A percentile compares a stretch with the other conserved stretches of the same genome.
These are phyloP conservation scores for Poa pratensis DNA, from an alignment of 176 grass and related monocot genomes.

Conservation along the genomic window DNA sequence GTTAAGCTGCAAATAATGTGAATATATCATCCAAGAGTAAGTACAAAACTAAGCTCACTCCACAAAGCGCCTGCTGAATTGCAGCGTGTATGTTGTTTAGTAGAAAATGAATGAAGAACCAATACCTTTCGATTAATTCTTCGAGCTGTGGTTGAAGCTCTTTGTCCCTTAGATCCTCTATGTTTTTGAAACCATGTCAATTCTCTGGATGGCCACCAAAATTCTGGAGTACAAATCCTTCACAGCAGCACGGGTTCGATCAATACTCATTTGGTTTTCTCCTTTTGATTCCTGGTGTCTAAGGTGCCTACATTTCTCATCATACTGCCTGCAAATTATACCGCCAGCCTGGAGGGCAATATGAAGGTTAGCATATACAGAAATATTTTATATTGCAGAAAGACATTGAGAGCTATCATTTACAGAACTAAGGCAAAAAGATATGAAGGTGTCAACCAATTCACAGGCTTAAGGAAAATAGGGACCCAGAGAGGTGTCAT, in stretches of 20 bases:
- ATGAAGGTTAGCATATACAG: conserved; percentile 25
- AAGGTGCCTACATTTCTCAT: conserved; percentile 79
- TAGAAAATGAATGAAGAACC: conserved; percentile 38
- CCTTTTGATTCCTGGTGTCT: conserved; percentile 81
- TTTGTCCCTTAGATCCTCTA: conserved; percentile 96
- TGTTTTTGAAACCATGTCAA: conserved; percentile 92
- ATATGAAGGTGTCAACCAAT: not conserved
- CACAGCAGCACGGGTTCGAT: conserved; percentile 85
- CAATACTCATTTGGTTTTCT: conserved; percentile 71
- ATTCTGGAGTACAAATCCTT: conserved; percentile 98
- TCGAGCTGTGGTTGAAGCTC: conserved; percentile 98
- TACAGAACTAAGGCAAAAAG: conserved; percentile 4
- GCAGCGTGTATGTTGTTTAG: not conserved
- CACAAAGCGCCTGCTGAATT: conserved; percentile 18
- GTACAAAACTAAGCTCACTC: conserved; percentile 15
- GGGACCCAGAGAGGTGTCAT: not conserved
- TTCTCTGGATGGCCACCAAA: conserved; percentile 90
- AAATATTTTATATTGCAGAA: conserved; percentile 19
- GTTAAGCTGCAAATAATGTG: conserved; percentile 64
- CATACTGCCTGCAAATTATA: conserved; percentile 78
- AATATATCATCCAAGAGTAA: conserved; percentile 31
- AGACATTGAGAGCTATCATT: conserved; percentile 14
- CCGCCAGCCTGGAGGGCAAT: conserved; percentile 70
- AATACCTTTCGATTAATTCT: conserved; percentile 97
- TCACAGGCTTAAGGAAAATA: conserved; percentile 4